A percentile compares a stretch with the other conserved stretches of the same genome.
These are phyloP conservation scores for Leucaena leucocephala DNA, from an alignment of 306 rosid genomes.

Conservation along the genomic window DNA sequence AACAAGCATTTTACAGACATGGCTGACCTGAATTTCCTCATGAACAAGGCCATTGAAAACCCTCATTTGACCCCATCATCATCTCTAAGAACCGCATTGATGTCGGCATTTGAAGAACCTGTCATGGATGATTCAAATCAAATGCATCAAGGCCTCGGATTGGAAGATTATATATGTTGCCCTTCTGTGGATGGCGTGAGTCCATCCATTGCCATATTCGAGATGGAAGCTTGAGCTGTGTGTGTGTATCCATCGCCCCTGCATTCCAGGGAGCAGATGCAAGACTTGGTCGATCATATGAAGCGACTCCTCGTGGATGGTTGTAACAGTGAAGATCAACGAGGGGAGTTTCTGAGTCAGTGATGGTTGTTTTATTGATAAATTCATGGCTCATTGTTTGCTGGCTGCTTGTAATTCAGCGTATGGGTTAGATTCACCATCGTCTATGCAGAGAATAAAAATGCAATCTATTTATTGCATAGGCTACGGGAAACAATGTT, in stretches of 20 bases:
- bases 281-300: slow-evolving; percentile 64
- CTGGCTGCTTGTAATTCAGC: slow-evolving; percentile 20
- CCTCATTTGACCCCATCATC: slow-evolving; percentile 82
- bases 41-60: slow-evolving; percentile 88
- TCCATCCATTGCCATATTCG: slow-evolving; percentile 79
- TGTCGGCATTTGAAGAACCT: slow-evolving; percentile 82
- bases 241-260: slow-evolving; percentile 76
- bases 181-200: slow-evolving; percentile 88
- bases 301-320: slow-evolving; percentile 65
- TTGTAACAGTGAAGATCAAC: slow-evolving; percentile 42
- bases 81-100: slow-evolving; percentile 72
- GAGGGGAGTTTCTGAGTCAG: slow-evolving; percentile 33
- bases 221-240: slow-evolving; percentile 63
- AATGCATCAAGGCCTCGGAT: slow-evolving; percentile 49
- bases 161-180: slow-evolving; percentile 74
- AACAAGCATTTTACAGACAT: slow-evolving; percentile 94
- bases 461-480: neutral
- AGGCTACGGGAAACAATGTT: neutral
- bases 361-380: slow-evolving; percentile 15
- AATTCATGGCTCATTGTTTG: slow-evolving; percentile 20
- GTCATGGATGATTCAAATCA: slow-evolving; percentile 48
- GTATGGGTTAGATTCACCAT: slow-evolving; percentile 17
- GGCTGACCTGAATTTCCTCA: slow-evolving; percentile 88
- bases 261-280: slow-evolving; percentile 84
- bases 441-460: slow-evolving; percentile 4